Evolutionary conservation across 306 rosid genomes (phyloP).

Genomic region (Potentilla sterilis): DNA sequence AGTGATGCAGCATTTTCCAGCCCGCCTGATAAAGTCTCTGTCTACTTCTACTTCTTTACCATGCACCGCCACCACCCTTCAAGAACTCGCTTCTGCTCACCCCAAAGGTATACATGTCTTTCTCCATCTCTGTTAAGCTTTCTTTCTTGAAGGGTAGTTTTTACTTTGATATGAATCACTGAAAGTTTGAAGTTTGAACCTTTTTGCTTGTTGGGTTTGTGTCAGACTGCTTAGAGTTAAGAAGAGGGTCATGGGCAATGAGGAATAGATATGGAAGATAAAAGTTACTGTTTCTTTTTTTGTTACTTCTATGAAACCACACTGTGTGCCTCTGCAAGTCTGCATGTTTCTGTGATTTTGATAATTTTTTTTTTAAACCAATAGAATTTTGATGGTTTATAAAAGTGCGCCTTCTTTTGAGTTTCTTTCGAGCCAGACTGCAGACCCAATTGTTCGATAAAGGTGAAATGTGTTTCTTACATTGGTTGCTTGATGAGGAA

Average conservation of each 20-base stretch:
- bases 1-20: conserved; percentile 54
- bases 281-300: background rate
- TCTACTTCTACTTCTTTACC: conserved; percentile 49
- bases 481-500: no score
- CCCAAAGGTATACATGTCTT: conserved; percentile 51
- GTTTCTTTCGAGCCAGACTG: background rate
- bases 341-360: background rate
- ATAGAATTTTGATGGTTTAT: background rate
- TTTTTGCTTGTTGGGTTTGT: conserved; percentile 23
- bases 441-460: background rate
- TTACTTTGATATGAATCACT: background rate
- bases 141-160: background rate
- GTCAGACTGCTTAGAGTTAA: background rate
- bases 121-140: background rate
- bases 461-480: background rate
- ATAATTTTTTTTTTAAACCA: background rate
- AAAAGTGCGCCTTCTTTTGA: background rate
- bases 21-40: conserved; percentile 52
- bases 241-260: background rate
- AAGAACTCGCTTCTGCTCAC: conserved; percentile 51
- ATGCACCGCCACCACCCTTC: conserved; percentile 52
- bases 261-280: background rate
- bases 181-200: background rate
- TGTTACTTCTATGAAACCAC: background rate
- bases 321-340: background rate